Evolutionary conservation across 768 basidiomycete species (phyloP).

Genomic region (Boletus rufocinnamomeus): DNA sequence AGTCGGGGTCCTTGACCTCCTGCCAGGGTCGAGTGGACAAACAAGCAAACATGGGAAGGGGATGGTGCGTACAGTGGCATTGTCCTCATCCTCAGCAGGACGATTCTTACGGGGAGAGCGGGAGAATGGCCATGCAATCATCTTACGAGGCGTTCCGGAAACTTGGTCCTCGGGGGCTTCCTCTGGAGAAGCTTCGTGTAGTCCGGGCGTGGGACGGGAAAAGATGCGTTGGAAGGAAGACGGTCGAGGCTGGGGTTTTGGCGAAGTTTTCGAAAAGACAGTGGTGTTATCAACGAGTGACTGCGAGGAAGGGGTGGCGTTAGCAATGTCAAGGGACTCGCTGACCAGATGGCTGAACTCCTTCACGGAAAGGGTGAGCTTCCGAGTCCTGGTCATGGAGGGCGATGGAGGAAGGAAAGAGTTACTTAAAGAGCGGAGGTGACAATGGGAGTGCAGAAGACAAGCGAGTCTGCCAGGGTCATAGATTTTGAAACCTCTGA

Average conservation of each 20-base stretch:
- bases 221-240: slow-evolving; percentile 36
- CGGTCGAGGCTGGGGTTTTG: slow-evolving; percentile 20
- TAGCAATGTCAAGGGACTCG: slow-evolving; percentile 33
- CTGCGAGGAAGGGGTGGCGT: slow-evolving; percentile 10
- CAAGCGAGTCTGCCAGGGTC: slow-evolving; percentile 24
- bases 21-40: slow-evolving; percentile 8
- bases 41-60: not conserved
- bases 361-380: slow-evolving; percentile 30
- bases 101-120: slow-evolving; percentile 28
- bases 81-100: slow-evolving; percentile 6
- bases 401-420: not conserved
- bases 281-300: slow-evolving; percentile 27
- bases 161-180: slow-evolving; percentile 10
- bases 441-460: not conserved
- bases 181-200: slow-evolving; percentile 9
- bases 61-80: slow-evolving; percentile 15
- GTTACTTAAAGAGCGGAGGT: slow-evolving; percentile 1
- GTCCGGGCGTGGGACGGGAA: slow-evolving; percentile 24
- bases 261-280: slow-evolving; percentile 21
- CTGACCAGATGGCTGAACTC: slow-evolving; percentile 38
- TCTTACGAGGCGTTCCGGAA: slow-evolving; percentile 26
- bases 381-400: slow-evolving; percentile 31
- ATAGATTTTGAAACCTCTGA: slow-evolving; percentile 7
- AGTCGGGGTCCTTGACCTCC: slow-evolving; percentile 11
- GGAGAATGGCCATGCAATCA: slow-evolving; percentile 34